Conservation (phyloP, 2,329 filamentous ascomycete species). For the Claviceps sp. region DNA sequence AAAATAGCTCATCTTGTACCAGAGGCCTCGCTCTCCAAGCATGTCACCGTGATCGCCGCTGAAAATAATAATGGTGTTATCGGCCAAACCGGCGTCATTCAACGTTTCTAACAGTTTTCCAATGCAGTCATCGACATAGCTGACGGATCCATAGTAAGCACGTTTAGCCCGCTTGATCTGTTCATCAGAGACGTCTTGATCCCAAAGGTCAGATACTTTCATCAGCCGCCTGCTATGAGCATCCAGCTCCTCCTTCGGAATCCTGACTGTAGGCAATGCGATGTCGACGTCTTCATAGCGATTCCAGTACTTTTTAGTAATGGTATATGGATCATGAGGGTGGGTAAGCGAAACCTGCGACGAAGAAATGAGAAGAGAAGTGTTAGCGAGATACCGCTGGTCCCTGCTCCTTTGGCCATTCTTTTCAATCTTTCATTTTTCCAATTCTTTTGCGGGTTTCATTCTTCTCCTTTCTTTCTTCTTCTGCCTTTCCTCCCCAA, state of each 20-base stretch:
- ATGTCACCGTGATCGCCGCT: conserved; percentile 92
- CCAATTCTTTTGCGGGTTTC: not conserved
- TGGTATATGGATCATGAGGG: conserved; percentile 89
- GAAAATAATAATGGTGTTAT: conserved; percentile 86
- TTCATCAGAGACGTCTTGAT: conserved; percentile 69
- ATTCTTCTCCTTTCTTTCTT: not conserved
- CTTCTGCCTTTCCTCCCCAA: not conserved
- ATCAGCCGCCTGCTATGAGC: conserved; percentile 76
- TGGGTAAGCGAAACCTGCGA: conserved; percentile 73
- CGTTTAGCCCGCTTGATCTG: conserved; percentile 75
- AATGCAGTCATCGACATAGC: conserved; percentile 87
- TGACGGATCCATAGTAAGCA: conserved; percentile 86
- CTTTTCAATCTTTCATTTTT: not conserved
- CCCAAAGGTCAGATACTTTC: conserved; percentile 77
- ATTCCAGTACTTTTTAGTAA: conserved; percentile 89
- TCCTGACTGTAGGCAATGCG: conserved; percentile 61
- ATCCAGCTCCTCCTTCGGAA: conserved; percentile 72
- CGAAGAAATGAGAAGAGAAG: not conserved
- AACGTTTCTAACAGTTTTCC: conserved; percentile 68
- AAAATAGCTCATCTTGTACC: conserved; percentile 98
- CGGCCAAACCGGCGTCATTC: conserved; percentile 63
- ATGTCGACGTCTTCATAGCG: conserved; percentile 83
- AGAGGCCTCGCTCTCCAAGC: conserved; percentile 81
- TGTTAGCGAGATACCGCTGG: not conserved
- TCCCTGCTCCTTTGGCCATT: not conserved